Base-by-base conservation (phyloP, 345 rosid genomes). In the Eutrema yunnanense region DNA sequence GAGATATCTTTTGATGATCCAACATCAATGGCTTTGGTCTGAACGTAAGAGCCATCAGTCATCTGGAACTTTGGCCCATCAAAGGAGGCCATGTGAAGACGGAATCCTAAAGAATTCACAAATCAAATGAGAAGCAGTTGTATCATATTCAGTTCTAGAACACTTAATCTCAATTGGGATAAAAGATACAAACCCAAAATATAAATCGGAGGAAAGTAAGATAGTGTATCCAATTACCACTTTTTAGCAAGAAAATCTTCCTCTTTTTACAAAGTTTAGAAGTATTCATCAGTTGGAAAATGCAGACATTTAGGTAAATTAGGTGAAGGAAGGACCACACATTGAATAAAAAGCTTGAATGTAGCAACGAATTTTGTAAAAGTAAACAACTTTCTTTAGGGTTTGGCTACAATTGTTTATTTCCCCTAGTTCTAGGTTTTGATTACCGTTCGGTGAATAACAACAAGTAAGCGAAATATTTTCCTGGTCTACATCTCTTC, bases 31-130 rank as follows among this genome's bases (percentile, higher is more conserved):
- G 69, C 30, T 33, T 74, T 74, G 1, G 78, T 74, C 54, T 74
- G 78, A 42, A 74, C 73, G 32, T 67, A 59, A 4, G 78, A 32
- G 26, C 78, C 78, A 43, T 74, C 78, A 8, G 73, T 74, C 78
- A 74, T 74, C 55, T 67, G 2, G 54, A 67, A 75, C 59, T 75
- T 69, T 62, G 79, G 68, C 6, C 73, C 79, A 42, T 75, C 73
- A 67, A 75, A 74, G 6, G 73, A 51, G 6, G 78, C 56, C 78
- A 74, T 59, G 48, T 50, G 53, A 58, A 48, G 8, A 37, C 38
- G 0, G 44, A 73, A 47, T 13, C 19, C 71, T 51, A 41, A 3
- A 6, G 26, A 32, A 34, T 40, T 47, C 43, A 66, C 48, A 66
- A 58, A 14, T 16, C 56, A 54, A 65, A 56, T 8, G 0, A 38